These are phyloP conservation scores for Metschnikowia baotianmanensis DNA, from an alignment of 805 yeast species.

Conservation along the genomic window DNA sequence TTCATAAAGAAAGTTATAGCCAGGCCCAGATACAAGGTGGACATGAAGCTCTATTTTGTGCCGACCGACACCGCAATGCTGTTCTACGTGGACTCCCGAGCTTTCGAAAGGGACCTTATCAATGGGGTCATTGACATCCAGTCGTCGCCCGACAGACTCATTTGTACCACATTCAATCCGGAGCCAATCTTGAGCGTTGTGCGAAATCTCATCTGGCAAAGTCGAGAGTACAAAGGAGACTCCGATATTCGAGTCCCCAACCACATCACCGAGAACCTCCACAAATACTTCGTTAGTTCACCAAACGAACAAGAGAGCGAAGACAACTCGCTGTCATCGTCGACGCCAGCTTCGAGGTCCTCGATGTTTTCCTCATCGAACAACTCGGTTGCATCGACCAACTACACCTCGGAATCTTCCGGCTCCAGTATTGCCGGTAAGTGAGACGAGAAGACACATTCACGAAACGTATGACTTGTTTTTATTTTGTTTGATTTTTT, in stretches of 20 bases:
- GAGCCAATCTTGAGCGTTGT: conserved; percentile 11
- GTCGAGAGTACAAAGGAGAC: conserved; percentile 6
- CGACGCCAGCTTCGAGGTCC: conserved; percentile 8
- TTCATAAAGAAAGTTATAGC: conserved; percentile 58
- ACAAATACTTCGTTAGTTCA: conserved; percentile 12
- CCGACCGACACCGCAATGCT: conserved; percentile 39
- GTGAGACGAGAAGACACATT: not conserved
- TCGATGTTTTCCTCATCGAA: conserved; percentile 10
- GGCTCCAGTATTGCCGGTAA: conserved; percentile 3
- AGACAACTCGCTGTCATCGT: conserved; percentile 5
- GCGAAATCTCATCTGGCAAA: conserved; percentile 10
- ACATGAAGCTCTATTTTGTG: conserved; percentile 59
- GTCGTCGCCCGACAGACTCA: conserved; percentile 15
- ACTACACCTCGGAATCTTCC: conserved; percentile 4
- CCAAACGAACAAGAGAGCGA: conserved; percentile 7
- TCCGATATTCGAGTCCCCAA: conserved; percentile 13
- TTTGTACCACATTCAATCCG: conserved; percentile 19
- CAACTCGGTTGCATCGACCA: conserved; percentile 5
- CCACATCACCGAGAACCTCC: conserved; percentile 16
- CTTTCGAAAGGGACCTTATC: conserved; percentile 50
- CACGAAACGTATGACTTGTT: conserved; percentile 3
- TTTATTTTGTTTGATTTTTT: conserved; percentile 3
- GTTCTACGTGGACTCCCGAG: conserved; percentile 47
- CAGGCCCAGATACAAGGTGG: conserved; percentile 59
- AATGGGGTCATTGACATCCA: conserved; percentile 47